Evolutionary conservation across 129 eudicot species (phyloP).

Genomic region (Smallanthus sonchifolius): DNA sequence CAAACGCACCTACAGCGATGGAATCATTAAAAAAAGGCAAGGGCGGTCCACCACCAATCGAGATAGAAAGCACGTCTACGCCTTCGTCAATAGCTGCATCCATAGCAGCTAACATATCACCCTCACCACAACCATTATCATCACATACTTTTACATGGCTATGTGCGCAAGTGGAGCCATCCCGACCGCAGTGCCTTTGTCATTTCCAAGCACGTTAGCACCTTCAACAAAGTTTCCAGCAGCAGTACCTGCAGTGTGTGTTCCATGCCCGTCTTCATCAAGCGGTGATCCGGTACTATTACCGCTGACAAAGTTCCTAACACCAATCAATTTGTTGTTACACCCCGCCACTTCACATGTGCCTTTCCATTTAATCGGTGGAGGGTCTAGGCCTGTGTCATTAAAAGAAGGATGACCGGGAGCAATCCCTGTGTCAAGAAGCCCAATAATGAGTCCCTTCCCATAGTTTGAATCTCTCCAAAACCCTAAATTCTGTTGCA

Average conservation of each 20-base stretch:
- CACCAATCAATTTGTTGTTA: conserved; percentile 34
- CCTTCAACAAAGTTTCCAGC: conserved; percentile 48
- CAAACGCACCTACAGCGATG: conserved; percentile 44
- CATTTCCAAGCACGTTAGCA: conserved; percentile 39
- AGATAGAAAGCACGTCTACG: conserved; percentile 59
- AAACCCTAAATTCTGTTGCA: conserved; percentile 27
- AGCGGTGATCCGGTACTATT: conserved; percentile 4
- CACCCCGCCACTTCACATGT: conserved; percentile 32
- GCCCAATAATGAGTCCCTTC: conserved; percentile 34
- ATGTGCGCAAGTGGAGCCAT: conserved; percentile 52
- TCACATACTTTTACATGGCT: conserved; percentile 47
- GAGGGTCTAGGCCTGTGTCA: conserved; percentile 33
- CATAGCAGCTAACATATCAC: conserved; percentile 49
- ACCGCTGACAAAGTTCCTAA: conserved; percentile 15
- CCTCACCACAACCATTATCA: conserved; percentile 25
- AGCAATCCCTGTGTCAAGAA: conserved; percentile 34
- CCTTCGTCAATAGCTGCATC: conserved; percentile 63
- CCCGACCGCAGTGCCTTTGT: conserved; percentile 43
- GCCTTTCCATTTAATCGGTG: conserved; percentile 49
- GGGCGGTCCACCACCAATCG: conserved; percentile 32
- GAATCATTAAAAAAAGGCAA: conserved; percentile 31
- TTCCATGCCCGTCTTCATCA: conserved; percentile 43
- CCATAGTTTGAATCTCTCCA: conserved; percentile 41
- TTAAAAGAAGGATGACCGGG: conserved; percentile 36
- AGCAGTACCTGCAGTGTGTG: conserved; percentile 44